Conservation (phyloP, 1,284 basidiomycete genomes). For the Cutaneotrichosporon sp. region DNA sequence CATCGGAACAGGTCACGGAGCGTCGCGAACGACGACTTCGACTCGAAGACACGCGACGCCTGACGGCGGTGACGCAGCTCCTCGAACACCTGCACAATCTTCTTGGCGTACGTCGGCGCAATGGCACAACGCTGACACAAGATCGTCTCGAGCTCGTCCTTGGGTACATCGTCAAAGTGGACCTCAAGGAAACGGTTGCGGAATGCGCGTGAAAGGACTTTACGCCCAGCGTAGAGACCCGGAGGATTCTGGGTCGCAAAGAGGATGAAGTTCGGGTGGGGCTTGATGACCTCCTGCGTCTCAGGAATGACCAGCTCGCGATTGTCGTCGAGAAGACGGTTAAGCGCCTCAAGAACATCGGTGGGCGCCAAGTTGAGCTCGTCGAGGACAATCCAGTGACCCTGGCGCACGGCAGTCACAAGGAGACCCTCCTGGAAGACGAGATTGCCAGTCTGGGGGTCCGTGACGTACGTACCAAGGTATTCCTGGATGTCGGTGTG, state of each 20-base stretch:
- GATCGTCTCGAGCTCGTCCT: slow-evolving; percentile 87
- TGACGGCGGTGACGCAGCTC: slow-evolving; percentile 92
- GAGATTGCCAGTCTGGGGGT: slow-evolving; percentile 83
- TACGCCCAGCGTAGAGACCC: slow-evolving; percentile 93
- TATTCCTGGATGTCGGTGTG: slow-evolving; percentile 99
- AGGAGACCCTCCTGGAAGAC: slow-evolving; percentile 91
- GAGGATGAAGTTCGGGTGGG: slow-evolving; percentile 95
- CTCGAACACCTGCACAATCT: slow-evolving; percentile 86
- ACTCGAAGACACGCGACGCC: slow-evolving; percentile 88
- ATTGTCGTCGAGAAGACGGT: slow-evolving; percentile 94
- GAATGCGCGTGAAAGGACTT: slow-evolving; percentile 91
- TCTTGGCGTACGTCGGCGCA: slow-evolving; percentile 84
- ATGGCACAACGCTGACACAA: slow-evolving; percentile 82
- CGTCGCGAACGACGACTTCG: slow-evolving; percentile 94
- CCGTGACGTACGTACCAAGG: slow-evolving; percentile 92
- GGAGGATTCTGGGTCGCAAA: slow-evolving; percentile 99
- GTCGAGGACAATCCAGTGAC: slow-evolving; percentile 98
- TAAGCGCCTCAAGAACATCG: slow-evolving; percentile 95
- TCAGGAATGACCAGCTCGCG: slow-evolving; percentile 94
- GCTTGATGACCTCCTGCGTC: slow-evolving; percentile 88
- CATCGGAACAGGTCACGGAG: slow-evolving; percentile 96
- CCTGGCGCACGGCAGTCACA: slow-evolving; percentile 82
- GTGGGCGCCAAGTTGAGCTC: slow-evolving; percentile 97
- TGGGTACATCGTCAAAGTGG: slow-evolving; percentile 95
- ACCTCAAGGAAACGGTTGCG: slow-evolving; percentile 98